phyloP scores from a whole-genome alignment of 2,329 filamentous ascomycete species.

The Lecanicillium sp. region DNA sequence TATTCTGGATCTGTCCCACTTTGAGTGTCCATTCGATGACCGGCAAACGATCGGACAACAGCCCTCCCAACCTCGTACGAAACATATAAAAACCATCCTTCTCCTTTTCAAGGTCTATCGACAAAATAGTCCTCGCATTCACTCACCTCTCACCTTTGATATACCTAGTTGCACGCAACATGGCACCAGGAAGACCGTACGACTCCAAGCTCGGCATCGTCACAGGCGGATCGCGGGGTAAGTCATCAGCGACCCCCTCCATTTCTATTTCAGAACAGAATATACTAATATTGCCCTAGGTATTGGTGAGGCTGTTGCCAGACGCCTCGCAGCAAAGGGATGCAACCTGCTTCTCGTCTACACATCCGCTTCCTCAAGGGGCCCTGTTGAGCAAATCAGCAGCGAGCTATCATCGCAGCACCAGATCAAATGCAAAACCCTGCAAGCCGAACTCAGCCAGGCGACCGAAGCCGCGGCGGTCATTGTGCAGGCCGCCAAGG shows the following conservation, averaged over 20 bases:
- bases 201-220: slow-evolving; percentile 73
- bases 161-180: slow-evolving; percentile 13
- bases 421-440: slow-evolving; percentile 20
- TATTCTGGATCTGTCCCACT: too few relatives aligned
- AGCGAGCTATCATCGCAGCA: slow-evolving; percentile 36
- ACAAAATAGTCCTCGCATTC: too few relatives aligned
- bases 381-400: slow-evolving; percentile 38
- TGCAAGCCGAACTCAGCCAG: slow-evolving; percentile 22
- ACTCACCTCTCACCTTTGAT: too few relatives aligned
- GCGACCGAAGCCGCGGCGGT: slow-evolving; percentile 16
- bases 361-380: slow-evolving; percentile 45
- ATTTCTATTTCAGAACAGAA: background rate
- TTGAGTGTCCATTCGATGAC: too few relatives aligned
- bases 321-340: slow-evolving; percentile 53
- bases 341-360: slow-evolving; percentile 53
- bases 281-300: slow-evolving; percentile 32
- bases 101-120: too few relatives aligned
- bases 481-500: slow-evolving; percentile 21
- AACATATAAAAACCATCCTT: too few relatives aligned
- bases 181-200: slow-evolving; percentile 33
- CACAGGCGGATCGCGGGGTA: slow-evolving; percentile 73
- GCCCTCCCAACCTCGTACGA: too few relatives aligned
- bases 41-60: too few relatives aligned
- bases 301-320: slow-evolving; percentile 52
- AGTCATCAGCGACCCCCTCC: slow-evolving; percentile 1